These are phyloP conservation scores for Podospora appendiculata DNA, from an alignment of 495 filamentous ascomycete species.

Conservation along the genomic window DNA sequence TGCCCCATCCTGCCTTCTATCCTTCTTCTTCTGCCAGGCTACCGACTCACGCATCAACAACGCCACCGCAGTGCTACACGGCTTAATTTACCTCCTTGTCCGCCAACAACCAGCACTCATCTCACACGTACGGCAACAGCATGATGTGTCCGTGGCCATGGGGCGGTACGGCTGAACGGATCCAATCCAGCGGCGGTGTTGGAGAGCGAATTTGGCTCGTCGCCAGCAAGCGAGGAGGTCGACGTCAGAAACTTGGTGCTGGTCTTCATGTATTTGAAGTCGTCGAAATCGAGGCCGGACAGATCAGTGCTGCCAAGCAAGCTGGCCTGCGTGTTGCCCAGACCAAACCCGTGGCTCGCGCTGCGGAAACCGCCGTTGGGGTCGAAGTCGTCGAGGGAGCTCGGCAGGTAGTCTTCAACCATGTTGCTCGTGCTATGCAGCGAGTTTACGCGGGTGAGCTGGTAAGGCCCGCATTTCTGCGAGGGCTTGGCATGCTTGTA, in stretches of 20 bases:
- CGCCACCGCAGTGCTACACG: no score
- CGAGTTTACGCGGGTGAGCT: slow-evolving; percentile 64
- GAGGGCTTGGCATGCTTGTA: slow-evolving; percentile 83
- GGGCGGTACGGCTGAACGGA: no score
- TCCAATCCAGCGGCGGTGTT: slow-evolving; percentile 7
- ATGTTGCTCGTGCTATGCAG: slow-evolving; percentile 51
- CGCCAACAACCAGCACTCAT: no score
- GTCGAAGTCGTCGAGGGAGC: slow-evolving; percentile 48
- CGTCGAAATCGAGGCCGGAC: slow-evolving; percentile 53
- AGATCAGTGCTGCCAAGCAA: slow-evolving; percentile 48
- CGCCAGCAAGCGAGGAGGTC: slow-evolving; percentile 25
- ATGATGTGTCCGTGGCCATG: no score
- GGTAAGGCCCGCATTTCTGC: slow-evolving; percentile 81
- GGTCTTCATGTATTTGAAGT: slow-evolving; percentile 47
- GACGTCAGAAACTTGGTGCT: slow-evolving; percentile 33
- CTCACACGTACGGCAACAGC: no score
- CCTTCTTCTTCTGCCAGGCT: no score
- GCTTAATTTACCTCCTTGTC: no score
- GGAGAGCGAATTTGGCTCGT: slow-evolving; percentile 23
- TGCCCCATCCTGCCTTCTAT: no score
- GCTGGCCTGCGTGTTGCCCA: slow-evolving; percentile 43
- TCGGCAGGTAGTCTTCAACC: slow-evolving; percentile 55
- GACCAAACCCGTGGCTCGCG: slow-evolving; percentile 38
- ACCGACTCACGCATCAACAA: no score
- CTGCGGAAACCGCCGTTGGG: slow-evolving; percentile 43